Percentiles rank a stretch among this genome's conserved stretches.
phyloP scores from a whole-genome alignment of 805 yeast species.

The Nakazawaea ambrosiae region DNA sequence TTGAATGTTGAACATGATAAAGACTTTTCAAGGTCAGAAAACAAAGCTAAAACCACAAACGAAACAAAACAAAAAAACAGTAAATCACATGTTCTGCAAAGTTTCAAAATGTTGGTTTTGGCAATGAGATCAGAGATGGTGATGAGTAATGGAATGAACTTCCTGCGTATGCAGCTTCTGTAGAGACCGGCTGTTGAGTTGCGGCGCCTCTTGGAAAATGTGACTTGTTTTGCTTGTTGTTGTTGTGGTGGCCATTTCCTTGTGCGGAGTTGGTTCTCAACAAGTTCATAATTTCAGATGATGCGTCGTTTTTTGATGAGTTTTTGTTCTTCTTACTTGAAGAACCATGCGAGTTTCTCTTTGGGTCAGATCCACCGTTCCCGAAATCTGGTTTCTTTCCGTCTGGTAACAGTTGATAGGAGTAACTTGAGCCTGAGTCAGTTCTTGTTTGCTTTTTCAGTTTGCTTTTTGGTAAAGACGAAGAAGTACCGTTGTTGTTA shows the following conservation, averaged over 20 bases:
- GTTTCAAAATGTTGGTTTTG: conserved; percentile 13
- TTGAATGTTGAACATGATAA: no score
- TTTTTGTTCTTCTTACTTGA: neutral
- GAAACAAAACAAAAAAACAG: no score
- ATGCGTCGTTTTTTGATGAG: conserved; percentile 4
- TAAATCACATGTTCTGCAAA: no score
- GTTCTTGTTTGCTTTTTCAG: neutral
- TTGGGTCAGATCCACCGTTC: neutral
- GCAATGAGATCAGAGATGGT: conserved; percentile 12
- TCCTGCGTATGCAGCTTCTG: conserved; percentile 11
- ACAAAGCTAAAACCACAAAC: no score
- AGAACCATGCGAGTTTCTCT: neutral
- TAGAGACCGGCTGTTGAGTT: no score
- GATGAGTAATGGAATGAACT: conserved; percentile 11
- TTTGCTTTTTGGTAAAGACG: no score
- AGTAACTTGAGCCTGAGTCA: neutral
- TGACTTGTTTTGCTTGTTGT: no score
- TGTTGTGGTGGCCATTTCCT: neutral
- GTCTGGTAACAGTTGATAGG: conserved; percentile 5
- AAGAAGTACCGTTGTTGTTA: no score
- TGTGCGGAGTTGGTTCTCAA: conserved; percentile 1
- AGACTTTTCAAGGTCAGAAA: no score
- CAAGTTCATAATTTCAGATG: conserved; percentile 7
- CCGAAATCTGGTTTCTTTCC: conserved; percentile 12
- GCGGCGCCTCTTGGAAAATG: no score